Base-by-base conservation (phyloP, 306 rosid genomes). In the Dalbergia cochinchinensis region DNA sequence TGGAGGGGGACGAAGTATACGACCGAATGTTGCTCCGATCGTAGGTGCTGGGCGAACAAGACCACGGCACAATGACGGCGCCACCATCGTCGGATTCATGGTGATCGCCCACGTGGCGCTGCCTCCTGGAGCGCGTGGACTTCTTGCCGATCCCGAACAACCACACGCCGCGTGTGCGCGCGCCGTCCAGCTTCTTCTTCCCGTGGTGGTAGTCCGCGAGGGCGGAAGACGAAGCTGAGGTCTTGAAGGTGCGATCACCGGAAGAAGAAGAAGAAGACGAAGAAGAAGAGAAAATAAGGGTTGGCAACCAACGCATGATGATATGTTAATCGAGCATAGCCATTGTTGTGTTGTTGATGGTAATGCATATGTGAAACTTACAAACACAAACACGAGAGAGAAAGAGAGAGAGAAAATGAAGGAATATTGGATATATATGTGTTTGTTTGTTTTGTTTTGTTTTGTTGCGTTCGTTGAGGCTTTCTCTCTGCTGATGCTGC, bases 221-320 rank as follows among this genome's bases (percentile, higher is more conserved):
- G 1, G 93, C 69, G 0, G 87, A 70, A 1, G 90, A 39, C 4
- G 83, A n/a, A 3, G 91, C 51, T 0, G 88, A 18, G 7, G 79
- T 33, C n/a, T 75, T 73, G 4, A 57, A 50, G 26, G 58, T 69
- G 69, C 42, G 6, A 51, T 0, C 33, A 1, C 51, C 33, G 0
- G 74, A 16, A 0, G 59, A n/a, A 0, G 83, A 20, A 9, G 71
- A 31, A 2, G 70, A 4, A 0, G 65, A n/a, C 3, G 90, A 78
- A 11, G 89, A 76, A n/a, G 85, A 73, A 4, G 94, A 82, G 80
- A 85, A 92, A 31, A 90, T 55, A 48, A 87, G 60, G 70, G 80
- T 84, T 58, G 89, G 86, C 11, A 95, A 88, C 98, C 99, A 93
- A 62, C 94, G 89, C 99, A 95, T 92, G 67, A 71, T 61, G 42